Evolutionary conservation across 306 rosid species (phyloP).

Genomic region (Vigna hirtella): DNA sequence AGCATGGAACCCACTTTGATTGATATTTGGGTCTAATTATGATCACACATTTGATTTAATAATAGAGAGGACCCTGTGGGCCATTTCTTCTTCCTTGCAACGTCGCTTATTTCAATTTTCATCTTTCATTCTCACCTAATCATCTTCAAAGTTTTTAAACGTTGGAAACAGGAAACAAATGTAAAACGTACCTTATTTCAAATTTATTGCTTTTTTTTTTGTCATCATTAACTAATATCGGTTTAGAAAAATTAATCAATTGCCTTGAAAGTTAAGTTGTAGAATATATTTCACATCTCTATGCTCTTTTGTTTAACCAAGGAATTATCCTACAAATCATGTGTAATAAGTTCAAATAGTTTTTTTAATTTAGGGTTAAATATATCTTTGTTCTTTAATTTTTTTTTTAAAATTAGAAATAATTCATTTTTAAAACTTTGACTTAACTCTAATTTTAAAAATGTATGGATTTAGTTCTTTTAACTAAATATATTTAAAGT

Average conservation of each 20-base stretch:
- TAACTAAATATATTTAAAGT: too few species aligned
- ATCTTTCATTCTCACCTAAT: neutral
- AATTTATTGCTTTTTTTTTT: constrained; percentile 21
- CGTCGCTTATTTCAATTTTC: neutral
- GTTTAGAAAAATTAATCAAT: neutral
- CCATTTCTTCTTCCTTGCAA: constrained; percentile 15
- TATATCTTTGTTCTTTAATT: too few species aligned
- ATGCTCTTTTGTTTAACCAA: neutral
- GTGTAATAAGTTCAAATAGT: too few species aligned
- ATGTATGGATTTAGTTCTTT: too few species aligned
- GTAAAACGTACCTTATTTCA: neutral
- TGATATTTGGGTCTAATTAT: constrained; percentile 31
- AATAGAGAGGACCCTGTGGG: constrained; percentile 12
- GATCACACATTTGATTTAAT: constrained; percentile 21
- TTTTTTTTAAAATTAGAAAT: too few species aligned
- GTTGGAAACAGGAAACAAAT: neutral
- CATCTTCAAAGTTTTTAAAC: constrained; percentile 26
- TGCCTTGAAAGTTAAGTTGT: neutral
- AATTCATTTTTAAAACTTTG: too few species aligned
- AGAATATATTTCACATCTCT: neutral
- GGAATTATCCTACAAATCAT: too few species aligned
- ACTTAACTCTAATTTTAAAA: too few species aligned
- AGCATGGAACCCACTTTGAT: constrained; percentile 45
- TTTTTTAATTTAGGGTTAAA: too few species aligned
- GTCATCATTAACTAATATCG: neutral